Base-by-base conservation (phyloP, 169 alveolate species). In the Plasmodium inui region DNA sequence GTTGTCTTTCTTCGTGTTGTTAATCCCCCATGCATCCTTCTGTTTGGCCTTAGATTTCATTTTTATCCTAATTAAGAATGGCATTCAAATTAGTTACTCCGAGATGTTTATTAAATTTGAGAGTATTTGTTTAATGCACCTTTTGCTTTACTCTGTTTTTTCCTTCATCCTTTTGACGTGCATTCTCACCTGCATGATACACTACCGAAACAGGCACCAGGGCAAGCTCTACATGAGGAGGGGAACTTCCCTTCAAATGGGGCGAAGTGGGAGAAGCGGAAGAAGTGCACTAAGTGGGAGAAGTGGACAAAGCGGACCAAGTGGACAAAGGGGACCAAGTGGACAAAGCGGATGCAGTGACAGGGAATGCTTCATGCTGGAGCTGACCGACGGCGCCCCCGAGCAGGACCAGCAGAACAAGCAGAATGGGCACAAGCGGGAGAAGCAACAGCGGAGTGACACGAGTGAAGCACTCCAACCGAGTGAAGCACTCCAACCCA, bases 41-140 rank as follows among this genome's bases (percentile, higher is more conserved):
- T 89, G 94, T 46, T 39, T 89, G 34, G 73, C 94, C 5, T 70
- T 89, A 61, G 94, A 89, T 89, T 89, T 79, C 44, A 19, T 89
- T 39, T 89, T 89, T 37, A 79, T 89, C 22, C 50, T 89, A 79
- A 61, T 89, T 79, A 79, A 78, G 37, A 89, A 89, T 89, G 73
- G 53, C 37, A 89, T 89, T 19, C 81, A 32, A 57, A 50, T 89
- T 41, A 1, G 6, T 39, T 89, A 79, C 53, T 26, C 37, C 12
- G 71, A 89, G 37, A 34, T 89, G 79, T 89, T 61, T 72, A 55
- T 78, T 19, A 67, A 57, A n/a, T 34, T 89, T 39, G 94, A 89
- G 67, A 61, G 37, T 79, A 78, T 89, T 34, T 73, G 41, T 10
- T 50, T 89, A 57, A 89, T 79, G 89, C 74, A 79, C 19, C 90